A percentile compares a stretch with the other conserved stretches of the same genome.
phyloP scores from a whole-genome alignment of 2,329 filamentous ascomycete species.

The Cercospora sp. region DNA sequence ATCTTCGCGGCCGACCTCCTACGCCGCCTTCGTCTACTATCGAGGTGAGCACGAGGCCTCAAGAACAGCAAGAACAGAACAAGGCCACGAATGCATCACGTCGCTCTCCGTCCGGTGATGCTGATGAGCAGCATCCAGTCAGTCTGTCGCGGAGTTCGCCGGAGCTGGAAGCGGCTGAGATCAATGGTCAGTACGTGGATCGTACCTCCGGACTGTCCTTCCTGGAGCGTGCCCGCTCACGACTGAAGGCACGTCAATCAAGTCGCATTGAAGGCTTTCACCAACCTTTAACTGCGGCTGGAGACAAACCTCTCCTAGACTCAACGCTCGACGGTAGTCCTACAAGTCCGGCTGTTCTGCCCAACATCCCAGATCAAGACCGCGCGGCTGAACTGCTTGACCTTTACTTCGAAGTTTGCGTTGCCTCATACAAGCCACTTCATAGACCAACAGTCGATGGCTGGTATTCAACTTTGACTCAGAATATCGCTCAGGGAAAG shows the following conservation, averaged over 20 bases:
- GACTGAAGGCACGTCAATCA: neutral
- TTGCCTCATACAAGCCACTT: conserved; percentile 61
- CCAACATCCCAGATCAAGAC: neutral
- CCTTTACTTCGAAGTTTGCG: conserved; percentile 62
- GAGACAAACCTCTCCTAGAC: neutral
- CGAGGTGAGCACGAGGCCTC: neutral
- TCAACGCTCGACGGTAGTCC: neutral
- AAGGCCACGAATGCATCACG: neutral
- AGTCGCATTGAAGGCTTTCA: neutral
- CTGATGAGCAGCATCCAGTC: neutral
- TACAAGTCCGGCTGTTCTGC: neutral
- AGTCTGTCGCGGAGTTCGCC: neutral
- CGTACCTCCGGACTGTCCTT: neutral
- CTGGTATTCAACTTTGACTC: neutral
- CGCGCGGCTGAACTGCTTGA: conserved; percentile 49
- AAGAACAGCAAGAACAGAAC: neutral
- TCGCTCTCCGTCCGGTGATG: neutral
- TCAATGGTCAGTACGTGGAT: neutral
- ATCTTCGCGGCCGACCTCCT: neutral
- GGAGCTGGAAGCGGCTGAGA: neutral
- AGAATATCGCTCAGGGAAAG: neutral
- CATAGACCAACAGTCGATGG: conserved; percentile 55
- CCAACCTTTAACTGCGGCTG: neutral
- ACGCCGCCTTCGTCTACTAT: neutral
- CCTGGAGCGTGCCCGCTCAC: neutral